Evolutionary conservation across 441 rosid genomes (phyloP).

Genomic region (Pelargonium citronellum): DNA sequence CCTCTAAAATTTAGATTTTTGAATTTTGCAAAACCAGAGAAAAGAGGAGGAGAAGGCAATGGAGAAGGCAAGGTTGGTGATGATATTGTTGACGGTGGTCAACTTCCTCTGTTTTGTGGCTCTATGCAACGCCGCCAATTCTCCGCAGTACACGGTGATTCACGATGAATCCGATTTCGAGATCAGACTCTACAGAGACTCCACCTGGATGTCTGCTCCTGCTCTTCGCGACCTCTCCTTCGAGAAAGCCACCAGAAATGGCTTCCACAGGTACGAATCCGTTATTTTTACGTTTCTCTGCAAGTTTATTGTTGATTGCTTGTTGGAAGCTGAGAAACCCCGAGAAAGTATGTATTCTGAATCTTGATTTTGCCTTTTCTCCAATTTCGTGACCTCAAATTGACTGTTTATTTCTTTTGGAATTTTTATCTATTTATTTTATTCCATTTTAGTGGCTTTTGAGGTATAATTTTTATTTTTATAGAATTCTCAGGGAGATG

Average conservation of each 20-base stretch:
- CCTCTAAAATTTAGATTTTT: not conserved
- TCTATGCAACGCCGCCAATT: slow-evolving; percentile 31
- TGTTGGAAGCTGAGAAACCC: not conserved
- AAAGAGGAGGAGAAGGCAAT: slow-evolving; percentile 12
- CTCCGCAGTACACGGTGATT: slow-evolving; percentile 50
- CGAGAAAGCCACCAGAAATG: slow-evolving; percentile 48
- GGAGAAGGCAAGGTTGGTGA: slow-evolving; percentile 25
- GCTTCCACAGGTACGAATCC: slow-evolving; percentile 49
- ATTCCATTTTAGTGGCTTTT: too few relatives aligned
- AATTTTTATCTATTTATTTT: too few relatives aligned
- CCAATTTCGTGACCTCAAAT: not conserved
- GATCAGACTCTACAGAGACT: slow-evolving; percentile 41
- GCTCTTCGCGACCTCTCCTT: slow-evolving; percentile 43
- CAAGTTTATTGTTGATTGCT: not conserved
- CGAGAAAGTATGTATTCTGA: not conserved
- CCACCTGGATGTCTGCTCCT: slow-evolving; percentile 58
- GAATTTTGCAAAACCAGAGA: not conserved
- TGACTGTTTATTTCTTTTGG: not conserved
- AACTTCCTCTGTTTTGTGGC: slow-evolving; percentile 20
- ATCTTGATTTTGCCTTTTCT: not conserved
- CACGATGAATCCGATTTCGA: slow-evolving; percentile 60
- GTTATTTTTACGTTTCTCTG: not conserved
- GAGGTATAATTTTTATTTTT: too few relatives aligned
- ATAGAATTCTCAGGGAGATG: too few relatives aligned
- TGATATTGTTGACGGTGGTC: slow-evolving; percentile 10